Conservation (phyloP, 192 early-diverging fungal genomes). For the Linnemannia elongata region DNA sequence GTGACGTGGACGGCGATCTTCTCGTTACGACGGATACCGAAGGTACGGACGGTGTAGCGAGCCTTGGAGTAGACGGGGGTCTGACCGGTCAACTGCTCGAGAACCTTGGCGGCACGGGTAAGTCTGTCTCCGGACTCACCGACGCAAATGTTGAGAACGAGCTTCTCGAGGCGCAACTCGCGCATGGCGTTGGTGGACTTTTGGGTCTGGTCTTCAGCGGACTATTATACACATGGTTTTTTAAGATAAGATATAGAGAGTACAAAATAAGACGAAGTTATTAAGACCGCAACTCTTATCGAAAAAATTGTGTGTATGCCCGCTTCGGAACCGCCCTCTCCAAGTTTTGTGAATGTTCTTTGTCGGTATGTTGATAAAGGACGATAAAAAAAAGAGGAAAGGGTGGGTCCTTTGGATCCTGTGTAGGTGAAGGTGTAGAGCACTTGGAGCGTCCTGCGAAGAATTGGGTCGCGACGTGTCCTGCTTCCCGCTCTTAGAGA, state of each 20-base stretch:
- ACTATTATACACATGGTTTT: constrained; percentile 46
- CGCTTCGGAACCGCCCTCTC: constrained; percentile 22
- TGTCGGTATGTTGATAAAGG: constrained; percentile 1
- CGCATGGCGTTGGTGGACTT: constrained; percentile 91
- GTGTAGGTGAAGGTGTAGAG: background rate
- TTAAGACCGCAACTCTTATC: constrained; percentile 30
- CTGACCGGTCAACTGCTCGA: constrained; percentile 99
- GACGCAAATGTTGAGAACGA: constrained; percentile 99
- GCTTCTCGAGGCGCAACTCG: constrained; percentile 98
- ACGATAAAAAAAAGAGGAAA: background rate
- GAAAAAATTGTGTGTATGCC: background rate
- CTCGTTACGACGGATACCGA: constrained; percentile 99
- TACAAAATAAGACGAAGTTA: constrained; percentile 33
- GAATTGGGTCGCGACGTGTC: background rate
- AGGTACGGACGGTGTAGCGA: constrained; percentile 99
- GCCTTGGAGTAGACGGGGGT: constrained; percentile 99
- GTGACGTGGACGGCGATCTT: constrained; percentile 99
- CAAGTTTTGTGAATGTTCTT: constrained; percentile 3
- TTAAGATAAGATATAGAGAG: constrained; percentile 28
- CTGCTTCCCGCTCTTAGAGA: background rate
- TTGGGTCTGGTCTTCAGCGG: constrained; percentile 79
- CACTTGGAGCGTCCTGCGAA: no score
- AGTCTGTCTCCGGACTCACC: constrained; percentile 99
- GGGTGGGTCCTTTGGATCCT: background rate
- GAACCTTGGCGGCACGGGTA: constrained; percentile 99